Evolutionary conservation across 2,329 filamentous ascomycete species (phyloP).

Genomic region (Coccinonectria pachysandricola): DNA sequence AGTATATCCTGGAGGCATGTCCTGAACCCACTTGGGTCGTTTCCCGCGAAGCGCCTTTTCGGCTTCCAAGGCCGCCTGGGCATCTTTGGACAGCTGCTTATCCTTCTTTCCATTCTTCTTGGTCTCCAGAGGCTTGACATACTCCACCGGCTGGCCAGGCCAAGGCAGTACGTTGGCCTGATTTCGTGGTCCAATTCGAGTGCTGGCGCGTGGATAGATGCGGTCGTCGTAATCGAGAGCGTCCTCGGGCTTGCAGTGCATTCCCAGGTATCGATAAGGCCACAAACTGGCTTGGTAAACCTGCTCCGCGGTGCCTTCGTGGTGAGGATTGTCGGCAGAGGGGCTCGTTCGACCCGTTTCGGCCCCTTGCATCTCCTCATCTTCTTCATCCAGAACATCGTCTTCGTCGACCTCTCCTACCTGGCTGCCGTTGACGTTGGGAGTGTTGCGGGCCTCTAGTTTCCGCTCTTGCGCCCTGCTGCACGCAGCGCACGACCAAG

Average conservation of each 20-base stretch:
- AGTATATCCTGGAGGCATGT: slow-evolving; percentile 80
- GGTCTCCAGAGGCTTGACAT: slow-evolving; percentile 77
- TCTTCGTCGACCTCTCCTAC: slow-evolving; percentile 58
- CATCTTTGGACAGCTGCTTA: slow-evolving; percentile 68
- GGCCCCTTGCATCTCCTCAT: slow-evolving; percentile 49
- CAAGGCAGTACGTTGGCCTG: slow-evolving; percentile 79
- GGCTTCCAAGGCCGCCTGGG: slow-evolving; percentile 66
- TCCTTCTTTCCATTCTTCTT: slow-evolving; percentile 78
- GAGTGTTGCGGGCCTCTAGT: slow-evolving; percentile 80
- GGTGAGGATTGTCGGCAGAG: slow-evolving; percentile 42
- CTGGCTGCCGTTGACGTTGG: slow-evolving; percentile 58
- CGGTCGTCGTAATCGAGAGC: slow-evolving; percentile 94
- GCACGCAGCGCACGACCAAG: slow-evolving; percentile 94
- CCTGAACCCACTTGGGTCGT: slow-evolving; percentile 86
- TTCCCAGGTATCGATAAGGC: slow-evolving; percentile 91
- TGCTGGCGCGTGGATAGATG: slow-evolving; percentile 92
- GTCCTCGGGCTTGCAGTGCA: slow-evolving; percentile 92
- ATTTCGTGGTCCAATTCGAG: slow-evolving; percentile 79
- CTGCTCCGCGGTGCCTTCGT: slow-evolving; percentile 67
- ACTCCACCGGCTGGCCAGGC: slow-evolving; percentile 79
- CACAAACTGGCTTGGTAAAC: slow-evolving; percentile 88
- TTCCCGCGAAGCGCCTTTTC: slow-evolving; percentile 71
- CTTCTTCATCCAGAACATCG: slow-evolving; percentile 57
- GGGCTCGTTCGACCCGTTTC: slow-evolving; percentile 56
- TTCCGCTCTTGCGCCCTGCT: slow-evolving; percentile 92